Evolutionary conservation across 1,284 basidiomycete species (phyloP).

Genomic region (Boletus mariae): DNA sequence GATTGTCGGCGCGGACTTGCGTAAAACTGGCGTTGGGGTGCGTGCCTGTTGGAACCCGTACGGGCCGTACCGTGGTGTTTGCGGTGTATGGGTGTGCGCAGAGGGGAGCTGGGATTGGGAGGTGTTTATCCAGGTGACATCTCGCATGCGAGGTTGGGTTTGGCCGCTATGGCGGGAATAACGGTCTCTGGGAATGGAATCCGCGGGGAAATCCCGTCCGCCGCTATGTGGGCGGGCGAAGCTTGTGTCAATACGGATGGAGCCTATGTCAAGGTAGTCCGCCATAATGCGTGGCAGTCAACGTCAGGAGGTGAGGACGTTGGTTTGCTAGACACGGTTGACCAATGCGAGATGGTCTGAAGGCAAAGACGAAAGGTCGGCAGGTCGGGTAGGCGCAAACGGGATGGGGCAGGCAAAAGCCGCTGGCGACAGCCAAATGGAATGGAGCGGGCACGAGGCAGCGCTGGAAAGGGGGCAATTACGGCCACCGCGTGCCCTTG

Average conservation of each 20-base stretch:
- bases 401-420: constrained; percentile 21
- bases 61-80: constrained; percentile 25
- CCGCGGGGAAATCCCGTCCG: constrained; percentile 27
- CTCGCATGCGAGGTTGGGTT: constrained; percentile 23
- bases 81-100: constrained; percentile 29
- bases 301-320: neutral
- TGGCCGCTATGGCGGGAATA: constrained; percentile 32
- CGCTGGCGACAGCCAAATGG: constrained; percentile 15
- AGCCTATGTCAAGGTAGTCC: constrained; percentile 23
- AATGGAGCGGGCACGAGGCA: constrained; percentile 28
- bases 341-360: constrained; percentile 1
- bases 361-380: constrained; percentile 1
- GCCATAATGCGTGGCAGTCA: constrained; percentile 11
- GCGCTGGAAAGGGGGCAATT: constrained; percentile 21
- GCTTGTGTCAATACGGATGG: constrained; percentile 31
- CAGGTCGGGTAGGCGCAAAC: constrained; percentile 22
- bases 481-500: neutral
- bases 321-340: neutral
- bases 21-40: constrained; percentile 28
- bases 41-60: constrained; percentile 21
- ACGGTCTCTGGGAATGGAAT: constrained; percentile 24
- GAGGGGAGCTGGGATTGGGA: constrained; percentile 30
- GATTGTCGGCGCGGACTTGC: constrained; percentile 32
- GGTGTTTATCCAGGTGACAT: constrained; percentile 31
- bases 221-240: constrained; percentile 27